Percentiles rank a stretch among this genome's conserved stretches.
These are phyloP conservation scores for Ziziphus jujuba DNA, from an alignment of 306 rosid species.

Conservation along the genomic window DNA sequence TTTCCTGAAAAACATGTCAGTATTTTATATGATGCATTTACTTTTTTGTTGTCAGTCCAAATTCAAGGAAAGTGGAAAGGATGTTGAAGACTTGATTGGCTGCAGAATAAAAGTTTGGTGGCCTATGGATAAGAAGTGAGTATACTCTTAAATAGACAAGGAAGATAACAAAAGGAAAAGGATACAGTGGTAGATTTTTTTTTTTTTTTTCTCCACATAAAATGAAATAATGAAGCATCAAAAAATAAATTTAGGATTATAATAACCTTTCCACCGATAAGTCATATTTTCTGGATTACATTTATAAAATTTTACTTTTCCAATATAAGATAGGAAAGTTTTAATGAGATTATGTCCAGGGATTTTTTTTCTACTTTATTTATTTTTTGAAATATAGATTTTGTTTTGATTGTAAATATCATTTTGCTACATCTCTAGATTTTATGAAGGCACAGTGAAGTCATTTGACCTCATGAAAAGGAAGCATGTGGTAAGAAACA, in stretches of 20 bases:
- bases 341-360: neutral
- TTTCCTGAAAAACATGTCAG: slow-evolving; percentile 3
- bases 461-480: slow-evolving; percentile 72
- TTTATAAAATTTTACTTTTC: neutral
- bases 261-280: neutral
- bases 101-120: slow-evolving; percentile 99
- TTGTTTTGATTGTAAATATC: no score
- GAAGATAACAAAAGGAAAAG: neutral
- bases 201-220: neutral
- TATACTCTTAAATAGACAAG: slow-evolving; percentile 5
- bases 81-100: slow-evolving; percentile 80
- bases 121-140: slow-evolving; percentile 92
- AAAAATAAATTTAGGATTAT: neutral
- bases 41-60: slow-evolving; percentile 45
- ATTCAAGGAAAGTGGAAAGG: slow-evolving; percentile 58
- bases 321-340: neutral
- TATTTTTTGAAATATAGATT: neutral
- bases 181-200: neutral
- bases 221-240: neutral
- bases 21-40: slow-evolving; percentile 31
- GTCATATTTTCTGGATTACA: neutral
- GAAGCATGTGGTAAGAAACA: slow-evolving; percentile 88
- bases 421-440: slow-evolving; percentile 46
- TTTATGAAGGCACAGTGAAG: slow-evolving; percentile 85
- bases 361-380: neutral